Conservation (phyloP, 73 alveolate genomes). For the Paramecium biaurelia region DNA sequence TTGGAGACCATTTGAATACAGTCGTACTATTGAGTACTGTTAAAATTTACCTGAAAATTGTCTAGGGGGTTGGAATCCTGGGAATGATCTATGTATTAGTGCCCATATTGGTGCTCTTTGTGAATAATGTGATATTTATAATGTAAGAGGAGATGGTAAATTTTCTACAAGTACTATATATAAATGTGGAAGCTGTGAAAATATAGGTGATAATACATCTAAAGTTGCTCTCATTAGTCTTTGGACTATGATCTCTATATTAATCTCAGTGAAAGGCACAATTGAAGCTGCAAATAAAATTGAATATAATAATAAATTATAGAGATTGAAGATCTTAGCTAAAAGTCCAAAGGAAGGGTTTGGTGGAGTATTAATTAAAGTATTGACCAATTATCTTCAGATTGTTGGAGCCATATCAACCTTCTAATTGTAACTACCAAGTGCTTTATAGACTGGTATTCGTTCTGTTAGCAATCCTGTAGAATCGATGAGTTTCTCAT, state of each 20-base stretch:
- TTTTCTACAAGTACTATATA: background rate
- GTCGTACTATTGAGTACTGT: constrained; percentile 16
- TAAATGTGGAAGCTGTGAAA: constrained; percentile 46
- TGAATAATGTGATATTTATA: constrained; percentile 42
- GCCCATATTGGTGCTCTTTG: constrained; percentile 56
- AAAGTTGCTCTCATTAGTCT: constrained; percentile 33
- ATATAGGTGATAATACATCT: background rate
- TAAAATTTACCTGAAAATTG: constrained; percentile 1
- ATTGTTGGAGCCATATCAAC: constrained; percentile 4
- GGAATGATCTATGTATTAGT: background rate
- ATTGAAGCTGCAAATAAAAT: background rate
- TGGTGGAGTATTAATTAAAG: background rate
- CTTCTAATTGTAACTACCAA: constrained; percentile 33
- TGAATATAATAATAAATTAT: background rate
- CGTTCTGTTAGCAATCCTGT: constrained; percentile 31
- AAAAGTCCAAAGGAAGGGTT: background rate
- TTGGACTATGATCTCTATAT: constrained; percentile 3
- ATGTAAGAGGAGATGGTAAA: background rate
- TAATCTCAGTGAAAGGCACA: background rate
- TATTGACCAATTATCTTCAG: constrained; percentile 26
- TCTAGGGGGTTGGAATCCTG: constrained; percentile 57
- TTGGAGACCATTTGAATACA: constrained; percentile 45
- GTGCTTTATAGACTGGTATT: background rate
- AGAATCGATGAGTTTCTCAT: constrained; percentile 2
- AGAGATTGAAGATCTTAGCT: background rate